Evolutionary conservation across 768 basidiomycete species (phyloP).

Genomic region (Ramaria sp.): DNA sequence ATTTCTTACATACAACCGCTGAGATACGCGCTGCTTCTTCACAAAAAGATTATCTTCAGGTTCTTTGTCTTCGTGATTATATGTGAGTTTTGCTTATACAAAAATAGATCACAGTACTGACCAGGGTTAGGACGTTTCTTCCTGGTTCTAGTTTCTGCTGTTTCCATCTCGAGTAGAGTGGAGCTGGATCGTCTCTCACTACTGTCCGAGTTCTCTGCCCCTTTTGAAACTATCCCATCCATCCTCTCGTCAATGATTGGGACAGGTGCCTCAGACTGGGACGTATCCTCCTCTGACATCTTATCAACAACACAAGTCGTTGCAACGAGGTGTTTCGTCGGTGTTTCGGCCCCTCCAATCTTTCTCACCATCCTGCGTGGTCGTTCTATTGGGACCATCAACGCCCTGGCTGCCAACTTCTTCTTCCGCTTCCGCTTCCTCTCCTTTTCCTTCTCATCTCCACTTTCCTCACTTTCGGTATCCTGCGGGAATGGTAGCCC

Average conservation of each 20-base stretch:
- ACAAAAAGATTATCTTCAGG: not conserved
- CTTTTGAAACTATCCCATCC: not conserved
- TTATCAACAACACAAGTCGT: not conserved
- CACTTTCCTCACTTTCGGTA: slow-evolving; percentile 1
- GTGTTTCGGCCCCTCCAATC: not conserved
- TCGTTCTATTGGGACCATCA: slow-evolving; percentile 3
- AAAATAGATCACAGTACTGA: not conserved
- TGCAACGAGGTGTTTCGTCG: not conserved
- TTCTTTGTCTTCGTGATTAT: not conserved
- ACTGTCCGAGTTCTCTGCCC: not conserved
- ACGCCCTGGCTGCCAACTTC: not conserved
- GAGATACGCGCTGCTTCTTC: not conserved
- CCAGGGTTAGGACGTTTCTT: not conserved
- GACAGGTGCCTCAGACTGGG: not conserved
- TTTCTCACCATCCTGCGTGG: slow-evolving; percentile 2
- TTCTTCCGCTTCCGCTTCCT: slow-evolving; percentile 6
- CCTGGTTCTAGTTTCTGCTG: not conserved
- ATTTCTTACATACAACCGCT: not conserved
- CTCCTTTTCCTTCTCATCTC: not conserved
- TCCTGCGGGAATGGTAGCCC: not conserved
- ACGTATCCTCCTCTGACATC: not conserved
- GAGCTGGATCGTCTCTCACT: not conserved
- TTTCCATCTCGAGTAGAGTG: not conserved
- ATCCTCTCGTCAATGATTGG: not conserved
- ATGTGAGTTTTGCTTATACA: not conserved